Conservation (phyloP, 192 early-diverging fungal species). For the Gonapodya sp. region DNA sequence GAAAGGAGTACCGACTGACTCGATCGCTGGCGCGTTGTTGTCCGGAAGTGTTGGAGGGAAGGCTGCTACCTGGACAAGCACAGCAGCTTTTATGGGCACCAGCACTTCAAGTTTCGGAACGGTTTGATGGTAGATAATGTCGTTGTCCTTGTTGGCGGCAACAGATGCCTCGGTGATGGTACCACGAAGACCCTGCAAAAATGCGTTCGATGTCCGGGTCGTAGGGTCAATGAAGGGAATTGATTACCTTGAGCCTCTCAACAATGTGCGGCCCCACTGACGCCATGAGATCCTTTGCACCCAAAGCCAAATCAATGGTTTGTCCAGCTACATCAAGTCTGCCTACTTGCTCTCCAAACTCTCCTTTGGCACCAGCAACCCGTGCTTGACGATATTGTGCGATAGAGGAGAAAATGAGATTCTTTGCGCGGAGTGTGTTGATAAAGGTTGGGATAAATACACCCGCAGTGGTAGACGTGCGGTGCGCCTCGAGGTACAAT, state of each 20-base stretch:
- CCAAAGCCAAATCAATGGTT: background rate
- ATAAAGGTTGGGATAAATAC: slow-evolving; percentile 8
- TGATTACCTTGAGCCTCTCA: background rate
- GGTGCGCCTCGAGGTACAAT: background rate
- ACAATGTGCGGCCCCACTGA: background rate
- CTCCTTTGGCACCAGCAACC: slow-evolving; percentile 60
- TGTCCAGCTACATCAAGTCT: slow-evolving; percentile 44
- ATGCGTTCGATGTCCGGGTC: background rate
- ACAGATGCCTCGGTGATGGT: background rate
- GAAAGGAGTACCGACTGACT: slow-evolving; percentile 55
- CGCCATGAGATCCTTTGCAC: background rate
- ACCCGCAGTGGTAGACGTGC: slow-evolving; percentile 3
- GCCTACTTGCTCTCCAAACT: slow-evolving; percentile 81
- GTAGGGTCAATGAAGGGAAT: background rate
- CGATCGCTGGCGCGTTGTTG: background rate
- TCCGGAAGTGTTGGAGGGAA: slow-evolving; percentile 13
- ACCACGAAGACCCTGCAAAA: background rate
- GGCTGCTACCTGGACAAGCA: slow-evolving; percentile 61
- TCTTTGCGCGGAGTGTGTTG: background rate
- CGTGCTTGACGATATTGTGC: slow-evolving; percentile 68
- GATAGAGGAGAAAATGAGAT: slow-evolving; percentile 60
- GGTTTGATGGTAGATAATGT: slow-evolving; percentile 76
- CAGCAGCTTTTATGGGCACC: slow-evolving; percentile 46
- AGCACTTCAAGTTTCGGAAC: slow-evolving; percentile 57
- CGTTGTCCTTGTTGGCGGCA: slow-evolving; percentile 78